Base-by-base conservation (phyloP, 345 rosid species). In the Citrus mangshanensis region DNA sequence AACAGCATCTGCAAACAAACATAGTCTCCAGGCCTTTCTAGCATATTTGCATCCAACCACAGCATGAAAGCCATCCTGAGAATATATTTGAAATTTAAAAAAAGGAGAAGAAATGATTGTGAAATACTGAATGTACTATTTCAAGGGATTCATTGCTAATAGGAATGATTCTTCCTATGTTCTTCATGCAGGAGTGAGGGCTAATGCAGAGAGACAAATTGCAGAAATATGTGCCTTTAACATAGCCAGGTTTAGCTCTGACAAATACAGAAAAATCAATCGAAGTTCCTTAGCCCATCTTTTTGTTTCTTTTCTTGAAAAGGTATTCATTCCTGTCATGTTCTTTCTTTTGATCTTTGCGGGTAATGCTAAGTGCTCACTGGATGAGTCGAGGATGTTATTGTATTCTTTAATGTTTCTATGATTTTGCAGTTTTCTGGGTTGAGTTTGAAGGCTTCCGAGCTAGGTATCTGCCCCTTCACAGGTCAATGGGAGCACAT, bases 391-490 rank as follows among this genome's bases (percentile, higher is more conserved):
- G 35, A 56, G 65, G 30, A 18, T 67, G 28, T 68, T 51, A 56
- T 77, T 55, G 4, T 34, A 16, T 49, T 68, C n/a, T 63, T 24
- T 9, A 27, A 54, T 35, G 34, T 28, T 40, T 37, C 72, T 72
- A 21, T 19, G 38, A 56, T 42, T 76, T 54, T 72, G 83, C 87
- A 93, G 99, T 95, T 93, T 75, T 83, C 86, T 37, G 89, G 85
- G 74, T 79, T 92, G 74, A 64, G 74, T 80, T 38, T 55, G 59
- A 90, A 81, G 86, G 95, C 96, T 4, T 21, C 54, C 7, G 90
- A 88, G 62, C 75, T 85, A 12, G 97, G 97, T 80, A 90, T 95
- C 80, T 95, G 98, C 78, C 82, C 96, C 4, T 93, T 88, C 68
- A 91, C 90, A 0, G 97, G 95, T 78, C 75, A 73, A 63, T 93